A percentile compares a stretch with the other conserved stretches of the same genome.
phyloP scores from a whole-genome alignment of 1,284 basidiomycete species.

The Leccinum pachyderme region DNA sequence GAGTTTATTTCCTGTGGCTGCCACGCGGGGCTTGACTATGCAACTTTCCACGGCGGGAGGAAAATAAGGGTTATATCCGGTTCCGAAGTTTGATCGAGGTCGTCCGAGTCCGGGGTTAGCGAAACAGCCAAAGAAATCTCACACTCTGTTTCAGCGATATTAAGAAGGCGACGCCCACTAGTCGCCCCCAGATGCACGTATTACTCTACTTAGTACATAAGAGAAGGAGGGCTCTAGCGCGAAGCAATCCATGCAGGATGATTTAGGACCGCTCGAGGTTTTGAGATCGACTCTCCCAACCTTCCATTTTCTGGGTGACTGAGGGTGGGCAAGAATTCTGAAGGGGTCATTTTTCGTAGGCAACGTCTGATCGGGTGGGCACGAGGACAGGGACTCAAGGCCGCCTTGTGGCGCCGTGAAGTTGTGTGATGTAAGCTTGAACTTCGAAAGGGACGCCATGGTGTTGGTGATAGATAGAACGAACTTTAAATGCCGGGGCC shows the following conservation, averaged over 20 bases:
- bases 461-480: neutral
- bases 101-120: neutral
- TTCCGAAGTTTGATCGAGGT: neutral
- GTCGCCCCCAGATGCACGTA: no score
- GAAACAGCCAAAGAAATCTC: slow-evolving; percentile 33
- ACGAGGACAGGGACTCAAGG: slow-evolving; percentile 21
- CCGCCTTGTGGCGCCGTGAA: slow-evolving; percentile 19
- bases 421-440: slow-evolving; percentile 25
- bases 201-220: slow-evolving; percentile 3
- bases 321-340: slow-evolving; percentile 31
- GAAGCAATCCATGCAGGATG: slow-evolving; percentile 31
- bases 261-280: slow-evolving; percentile 23
- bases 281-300: slow-evolving; percentile 18
- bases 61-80: neutral
- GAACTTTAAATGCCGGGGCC: neutral
- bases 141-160: slow-evolving; percentile 28
- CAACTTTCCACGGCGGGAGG: slow-evolving; percentile 25
- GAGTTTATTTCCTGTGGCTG: slow-evolving; percentile 18
- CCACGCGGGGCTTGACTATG: slow-evolving; percentile 32
- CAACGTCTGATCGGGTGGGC: slow-evolving; percentile 29
- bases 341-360: slow-evolving; percentile 30
- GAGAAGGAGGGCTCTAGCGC: slow-evolving; percentile 23
- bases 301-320: neutral
- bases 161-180: no score
- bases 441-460: slow-evolving; percentile 18